Conservation (phyloP, 202 grass and related monocot genomes). For the Setaria viridis region DNA sequence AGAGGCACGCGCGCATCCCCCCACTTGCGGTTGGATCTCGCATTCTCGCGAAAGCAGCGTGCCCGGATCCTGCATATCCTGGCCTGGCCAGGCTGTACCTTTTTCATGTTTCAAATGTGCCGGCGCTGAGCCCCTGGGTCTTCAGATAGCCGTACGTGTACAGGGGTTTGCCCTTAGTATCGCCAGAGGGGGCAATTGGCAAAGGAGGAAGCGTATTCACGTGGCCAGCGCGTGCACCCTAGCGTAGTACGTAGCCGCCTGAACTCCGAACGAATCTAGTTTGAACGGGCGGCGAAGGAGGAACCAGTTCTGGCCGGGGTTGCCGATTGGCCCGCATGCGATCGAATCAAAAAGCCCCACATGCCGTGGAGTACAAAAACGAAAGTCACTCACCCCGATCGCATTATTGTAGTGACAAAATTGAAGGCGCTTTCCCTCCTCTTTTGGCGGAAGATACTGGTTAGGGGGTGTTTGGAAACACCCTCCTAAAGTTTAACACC, state of each 20-base stretch:
- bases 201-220: background rate
- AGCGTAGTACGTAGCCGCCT: background rate
- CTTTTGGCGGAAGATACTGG: slow-evolving; percentile 42
- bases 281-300: slow-evolving; percentile 1
- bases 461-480: too few species aligned
- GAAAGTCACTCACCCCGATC: background rate
- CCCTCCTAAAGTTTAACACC: too few species aligned
- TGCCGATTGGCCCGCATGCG: slow-evolving; percentile 2
- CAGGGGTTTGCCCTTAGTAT: background rate
- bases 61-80: slow-evolving; percentile 10
- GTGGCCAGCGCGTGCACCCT: background rate
- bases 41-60: background rate
- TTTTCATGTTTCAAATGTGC: slow-evolving; percentile 14
- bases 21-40: slow-evolving; percentile 27
- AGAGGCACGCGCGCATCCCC: background rate
- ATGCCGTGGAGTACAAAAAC: slow-evolving; percentile 3
- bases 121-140: background rate
- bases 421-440: background rate
- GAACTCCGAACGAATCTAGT: background rate
- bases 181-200: background rate
- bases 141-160: background rate
- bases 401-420: background rate
- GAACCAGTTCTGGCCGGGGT: background rate
- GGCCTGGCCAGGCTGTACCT: background rate
- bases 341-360: slow-evolving; percentile 28